Conservation (phyloP, 345 rosid species). For the Eucalyptus cloeziana region DNA sequence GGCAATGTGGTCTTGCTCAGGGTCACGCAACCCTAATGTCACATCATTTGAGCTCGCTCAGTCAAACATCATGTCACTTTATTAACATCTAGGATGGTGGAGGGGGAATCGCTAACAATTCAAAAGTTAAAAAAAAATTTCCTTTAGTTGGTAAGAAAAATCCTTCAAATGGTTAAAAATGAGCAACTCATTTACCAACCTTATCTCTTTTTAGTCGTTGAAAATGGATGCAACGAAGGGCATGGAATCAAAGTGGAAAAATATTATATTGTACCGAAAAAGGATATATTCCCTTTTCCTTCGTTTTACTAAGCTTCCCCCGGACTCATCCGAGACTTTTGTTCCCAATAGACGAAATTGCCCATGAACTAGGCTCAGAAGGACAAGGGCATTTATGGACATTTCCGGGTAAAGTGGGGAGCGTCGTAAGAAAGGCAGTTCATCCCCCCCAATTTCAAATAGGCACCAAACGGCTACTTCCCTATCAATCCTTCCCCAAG, state of each 20-base stretch:
- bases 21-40: neutral
- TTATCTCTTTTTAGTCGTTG: neutral
- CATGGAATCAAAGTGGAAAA: neutral
- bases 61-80: neutral
- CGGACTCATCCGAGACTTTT: neutral
- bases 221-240: neutral
- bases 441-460: neutral
- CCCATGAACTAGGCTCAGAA: neutral
- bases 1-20: fast-evolving
- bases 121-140: neutral
- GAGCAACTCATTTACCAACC: neutral
- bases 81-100: neutral
- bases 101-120: neutral
- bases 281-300: neutral
- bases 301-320: neutral
- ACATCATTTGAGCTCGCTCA: neutral
- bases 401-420: neutral
- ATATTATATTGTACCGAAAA: neutral
- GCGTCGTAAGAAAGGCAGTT: neutral
- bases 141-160: neutral
- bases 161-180: neutral
- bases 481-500: neutral
- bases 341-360: neutral
- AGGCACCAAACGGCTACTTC: constrained; percentile 6
- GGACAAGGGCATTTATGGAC: neutral